Evolutionary conservation across 2,329 filamentous ascomycete species (phyloP).

Genomic region (Sclerotinia subarctica): DNA sequence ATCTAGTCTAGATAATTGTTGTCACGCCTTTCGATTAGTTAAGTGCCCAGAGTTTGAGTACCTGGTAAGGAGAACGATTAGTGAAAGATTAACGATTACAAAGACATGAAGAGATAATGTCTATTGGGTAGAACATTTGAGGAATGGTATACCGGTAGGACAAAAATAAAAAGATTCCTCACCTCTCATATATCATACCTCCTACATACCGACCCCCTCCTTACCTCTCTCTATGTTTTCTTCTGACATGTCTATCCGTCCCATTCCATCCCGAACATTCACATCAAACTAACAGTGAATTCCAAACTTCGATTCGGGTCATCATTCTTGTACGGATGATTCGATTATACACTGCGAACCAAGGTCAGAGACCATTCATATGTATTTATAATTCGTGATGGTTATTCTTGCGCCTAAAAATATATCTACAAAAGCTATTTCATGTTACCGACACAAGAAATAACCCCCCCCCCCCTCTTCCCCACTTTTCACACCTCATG

Average conservation of each 20-base stretch:
- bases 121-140: neutral
- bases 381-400: slow-evolving; percentile 11
- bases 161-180: neutral
- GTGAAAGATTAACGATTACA: neutral
- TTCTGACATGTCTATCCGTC: neutral
- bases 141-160: neutral
- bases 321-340: neutral
- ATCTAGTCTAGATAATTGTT: neutral
- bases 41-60: neutral
- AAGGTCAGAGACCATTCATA: neutral
- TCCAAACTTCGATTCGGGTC: neutral
- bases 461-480: neutral
- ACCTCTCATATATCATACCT: no score
- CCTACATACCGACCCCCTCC: no score
- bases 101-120: no score
- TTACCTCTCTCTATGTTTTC: neutral
- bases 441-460: slow-evolving; percentile 16
- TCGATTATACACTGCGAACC: neutral
- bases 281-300: neutral
- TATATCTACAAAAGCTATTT: slow-evolving; percentile 19
- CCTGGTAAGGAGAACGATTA: neutral
- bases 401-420: slow-evolving; percentile 12
- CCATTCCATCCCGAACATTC: neutral
- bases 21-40: neutral
- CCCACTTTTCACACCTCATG: slow-evolving; percentile 12